phyloP scores from a whole-genome alignment of 371 early-diverging fungal genomes.

The Apophysomyces ossiformis region DNA sequence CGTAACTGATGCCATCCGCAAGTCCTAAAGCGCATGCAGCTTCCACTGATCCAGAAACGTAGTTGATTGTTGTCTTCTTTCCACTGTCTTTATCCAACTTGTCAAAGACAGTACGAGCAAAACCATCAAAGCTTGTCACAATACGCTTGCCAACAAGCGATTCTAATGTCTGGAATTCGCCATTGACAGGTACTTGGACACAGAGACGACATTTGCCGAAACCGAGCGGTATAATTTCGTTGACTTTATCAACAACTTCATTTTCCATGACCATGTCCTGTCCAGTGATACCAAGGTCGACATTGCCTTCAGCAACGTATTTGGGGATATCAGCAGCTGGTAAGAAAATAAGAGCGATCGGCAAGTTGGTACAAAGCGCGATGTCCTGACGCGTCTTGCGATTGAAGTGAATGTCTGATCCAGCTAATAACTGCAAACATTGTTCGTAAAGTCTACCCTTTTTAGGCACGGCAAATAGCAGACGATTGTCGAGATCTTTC shows the following conservation, averaged over 20 bases:
- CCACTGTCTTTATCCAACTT: slow-evolving; percentile 68
- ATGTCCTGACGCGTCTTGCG: slow-evolving; percentile 94
- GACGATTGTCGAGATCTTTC: slow-evolving; percentile 72
- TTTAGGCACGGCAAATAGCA: slow-evolving; percentile 96
- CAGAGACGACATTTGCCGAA: slow-evolving; percentile 93
- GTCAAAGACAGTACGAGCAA: slow-evolving; percentile 71
- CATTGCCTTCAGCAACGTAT: slow-evolving; percentile 92
- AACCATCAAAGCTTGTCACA: slow-evolving; percentile 87
- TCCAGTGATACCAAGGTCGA: slow-evolving; percentile 98
- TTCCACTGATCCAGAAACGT: slow-evolving; percentile 93
- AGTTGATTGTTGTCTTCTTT: slow-evolving; percentile 71
- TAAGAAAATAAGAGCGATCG: slow-evolving; percentile 91
- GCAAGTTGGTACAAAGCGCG: slow-evolving; percentile 91
- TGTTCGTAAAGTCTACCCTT: slow-evolving; percentile 96
- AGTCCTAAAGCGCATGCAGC: slow-evolving; percentile 95
- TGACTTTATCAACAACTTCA: slow-evolving; percentile 70
- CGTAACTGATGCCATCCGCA: slow-evolving; percentile 93
- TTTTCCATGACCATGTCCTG: slow-evolving; percentile 91
- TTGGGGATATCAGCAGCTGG: slow-evolving; percentile 95
- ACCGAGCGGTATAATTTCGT: slow-evolving; percentile 76
- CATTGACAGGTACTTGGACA: slow-evolving; percentile 77
- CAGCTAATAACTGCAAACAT: slow-evolving; percentile 79
- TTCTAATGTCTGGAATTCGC: slow-evolving; percentile 50
- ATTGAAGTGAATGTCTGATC: slow-evolving; percentile 93
- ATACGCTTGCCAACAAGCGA: slow-evolving; percentile 91